Evolutionary conservation across 2,329 filamentous ascomycete species (phyloP), one percentile per base, ranked within the genome.

Genomic region (Plectosphaerella cucumerina): DNA sequence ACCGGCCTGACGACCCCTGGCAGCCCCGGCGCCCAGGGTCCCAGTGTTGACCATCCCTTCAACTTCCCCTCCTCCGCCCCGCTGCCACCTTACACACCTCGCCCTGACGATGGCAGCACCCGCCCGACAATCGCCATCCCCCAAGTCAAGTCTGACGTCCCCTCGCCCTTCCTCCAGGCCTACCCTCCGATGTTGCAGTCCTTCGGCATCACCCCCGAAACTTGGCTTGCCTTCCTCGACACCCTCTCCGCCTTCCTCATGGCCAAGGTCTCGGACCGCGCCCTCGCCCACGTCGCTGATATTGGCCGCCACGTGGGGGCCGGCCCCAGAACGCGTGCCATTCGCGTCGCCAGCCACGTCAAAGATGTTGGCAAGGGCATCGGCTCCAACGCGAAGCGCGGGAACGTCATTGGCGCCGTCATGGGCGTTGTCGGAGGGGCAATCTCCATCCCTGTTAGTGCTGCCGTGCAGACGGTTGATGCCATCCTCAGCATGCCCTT

Each of bases 221-320:
- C 65, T 0, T 72, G 68, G 67, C 46, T 49, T 9, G 64, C 68
- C 0, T 70, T 71, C 15, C 49, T 71, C 2, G 56, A 64, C 17
- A 75, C 74, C 8, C 58, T 74, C 2, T 77, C 74, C 0, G 74
- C 70, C 1, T 77, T 77, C 51, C 65, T 77, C 6, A 65, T 68
- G 0, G 73, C 74, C 47, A 73, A 67, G 18, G 70, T 76, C 0
- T 70, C 71, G 0, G 69, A 73, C 47, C 67, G 71, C 3, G 73
- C 74, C 6, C 51, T 75, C 17, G 65, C 64, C 26, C 73, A 75
- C 52, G 73, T 71, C 2, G 67, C 63, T 31, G 39, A 42, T 11
- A 18, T 42, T 10, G 39, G n/a, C n/a, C 63, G 63, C 34, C 58
- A 65, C 20, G 45, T 77, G 2, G 59, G 66, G 48, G 54, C 64